Evolutionary conservation across 2,329 filamentous ascomycete genomes (phyloP), one percentile per base, ranked within the genome.

Genomic region (Stromatinia cepivora): DNA sequence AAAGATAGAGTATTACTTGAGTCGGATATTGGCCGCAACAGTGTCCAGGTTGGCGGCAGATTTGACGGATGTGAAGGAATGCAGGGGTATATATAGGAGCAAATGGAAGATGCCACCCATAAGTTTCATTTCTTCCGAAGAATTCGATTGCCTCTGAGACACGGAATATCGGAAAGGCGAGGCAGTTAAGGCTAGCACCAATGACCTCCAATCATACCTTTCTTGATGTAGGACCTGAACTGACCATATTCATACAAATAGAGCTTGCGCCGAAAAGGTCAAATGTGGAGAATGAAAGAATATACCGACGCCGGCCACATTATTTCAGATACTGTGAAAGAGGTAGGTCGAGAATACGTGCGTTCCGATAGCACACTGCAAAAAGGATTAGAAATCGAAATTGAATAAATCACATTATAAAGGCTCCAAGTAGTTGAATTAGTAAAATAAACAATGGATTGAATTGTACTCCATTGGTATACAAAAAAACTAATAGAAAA

Each of bases 1-100:
- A 54, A 20, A 4, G 7, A 5, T 34, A 34, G 2, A 1, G 1
- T 54, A 3, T 4, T 54, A 54, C 34, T 22, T 20, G 28, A 0
- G 9, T 4, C 0, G 31, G 0, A 22, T 4, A 15, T 9, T 1
- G 2, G 8, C 0, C 9, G 3, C 15, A 54, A 11, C 25, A 17
- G 0, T 11, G 4, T 0, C 10, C 20, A 1, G 6, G 17, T 42
- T 7, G 17, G 39, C 13, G 28, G 8, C 13, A 34, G 13, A 45
- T 42, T 20, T 25, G 15, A 45, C 6, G 15, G 56, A 58, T 28
- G 2, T 45, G 3, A 42, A 3, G n/a, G 6, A 58, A 20, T 6
- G 22, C 8, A 39, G 2, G 36, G 56, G 56, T 45, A 58, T 58
- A 11, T 58, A 28, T 20, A n/a, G n/a, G 17, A 28, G 15, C 7